A percentile compares a stretch with the other conserved stretches of the same genome.
phyloP scores from a whole-genome alignment of 2,329 filamentous ascomycete genomes.

The Calonectria fujianensis region DNA sequence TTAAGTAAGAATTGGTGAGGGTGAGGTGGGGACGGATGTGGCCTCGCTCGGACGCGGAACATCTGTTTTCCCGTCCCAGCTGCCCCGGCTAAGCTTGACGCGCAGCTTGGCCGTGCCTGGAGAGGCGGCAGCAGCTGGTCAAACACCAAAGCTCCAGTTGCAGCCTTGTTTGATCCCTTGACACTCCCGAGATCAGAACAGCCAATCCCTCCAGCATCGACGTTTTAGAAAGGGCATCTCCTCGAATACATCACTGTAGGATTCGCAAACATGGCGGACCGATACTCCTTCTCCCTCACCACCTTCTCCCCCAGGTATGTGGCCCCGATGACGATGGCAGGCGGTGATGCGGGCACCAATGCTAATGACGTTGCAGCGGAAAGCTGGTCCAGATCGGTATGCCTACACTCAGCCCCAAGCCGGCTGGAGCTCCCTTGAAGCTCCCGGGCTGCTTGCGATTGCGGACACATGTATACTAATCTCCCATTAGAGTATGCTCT shows the following conservation, averaged over 20 bases:
- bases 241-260: slow-evolving; percentile 34
- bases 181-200: slow-evolving; percentile 42
- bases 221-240: slow-evolving; percentile 39
- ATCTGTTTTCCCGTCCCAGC: slow-evolving; percentile 55
- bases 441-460: background rate
- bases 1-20: slow-evolving; percentile 38
- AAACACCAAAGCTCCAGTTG: slow-evolving; percentile 60
- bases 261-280: slow-evolving; percentile 86
- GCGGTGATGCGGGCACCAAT: slow-evolving; percentile 53
- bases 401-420: slow-evolving; percentile 40
- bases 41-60: slow-evolving; percentile 51
- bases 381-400: slow-evolving; percentile 98
- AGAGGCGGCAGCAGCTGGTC: slow-evolving; percentile 56
- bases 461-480: slow-evolving; percentile 45
- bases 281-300: slow-evolving; percentile 99
- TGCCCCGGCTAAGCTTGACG: slow-evolving; percentile 58
- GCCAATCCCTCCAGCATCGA: slow-evolving; percentile 50
- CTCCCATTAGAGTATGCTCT: slow-evolving; percentile 90
- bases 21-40: slow-evolving; percentile 40
- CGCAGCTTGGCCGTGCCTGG: slow-evolving; percentile 63
- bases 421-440: background rate
- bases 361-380: slow-evolving; percentile 80
- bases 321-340: slow-evolving; percentile 54
- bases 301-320: slow-evolving; percentile 99
- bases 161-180: slow-evolving; percentile 54